Evolutionary conservation across 192 early-diverging fungal species (phyloP).

Genomic region (Podila clonocystis): DNA sequence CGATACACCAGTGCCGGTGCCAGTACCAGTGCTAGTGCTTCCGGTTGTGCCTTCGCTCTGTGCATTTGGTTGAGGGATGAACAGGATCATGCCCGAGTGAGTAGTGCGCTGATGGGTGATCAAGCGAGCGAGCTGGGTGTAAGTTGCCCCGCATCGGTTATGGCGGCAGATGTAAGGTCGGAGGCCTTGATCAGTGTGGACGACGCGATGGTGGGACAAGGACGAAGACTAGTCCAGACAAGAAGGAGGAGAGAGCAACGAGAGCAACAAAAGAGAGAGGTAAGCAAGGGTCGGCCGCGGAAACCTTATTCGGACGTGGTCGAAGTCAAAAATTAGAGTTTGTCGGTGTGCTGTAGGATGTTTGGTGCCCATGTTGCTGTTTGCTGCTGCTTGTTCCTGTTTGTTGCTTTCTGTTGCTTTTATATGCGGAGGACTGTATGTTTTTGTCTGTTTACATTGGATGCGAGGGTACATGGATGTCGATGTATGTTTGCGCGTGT

Average conservation of each 20-base stretch:
- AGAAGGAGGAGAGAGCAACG: not conserved
- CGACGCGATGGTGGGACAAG: slow-evolving; percentile 48
- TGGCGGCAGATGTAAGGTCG: slow-evolving; percentile 48
- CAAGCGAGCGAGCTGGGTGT: slow-evolving; percentile 45
- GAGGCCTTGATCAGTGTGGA: slow-evolving; percentile 42
- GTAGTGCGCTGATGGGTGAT: slow-evolving; percentile 49
- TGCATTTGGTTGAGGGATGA: slow-evolving; percentile 39
- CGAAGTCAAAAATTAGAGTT: no score
- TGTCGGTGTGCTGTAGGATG: no score
- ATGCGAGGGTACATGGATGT: no score
- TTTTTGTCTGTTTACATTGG: not conserved
- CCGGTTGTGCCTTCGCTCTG: not conserved
- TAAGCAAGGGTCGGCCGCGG: not conserved
- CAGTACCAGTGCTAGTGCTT: no score
- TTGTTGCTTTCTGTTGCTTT: no score
- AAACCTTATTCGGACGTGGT: no score
- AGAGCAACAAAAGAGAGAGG: not conserved
- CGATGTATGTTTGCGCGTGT: not conserved
- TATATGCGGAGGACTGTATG: not conserved
- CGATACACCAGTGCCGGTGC: no score
- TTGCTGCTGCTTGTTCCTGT: no score
- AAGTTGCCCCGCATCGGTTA: slow-evolving; percentile 50
- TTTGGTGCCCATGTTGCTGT: no score
- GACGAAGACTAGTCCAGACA: slow-evolving; percentile 32
- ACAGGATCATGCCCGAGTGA: slow-evolving; percentile 48